Evolutionary conservation across 805 yeast genomes (phyloP), one percentile per base, ranked within the genome.

Genomic region (Priceomyces medius): DNA sequence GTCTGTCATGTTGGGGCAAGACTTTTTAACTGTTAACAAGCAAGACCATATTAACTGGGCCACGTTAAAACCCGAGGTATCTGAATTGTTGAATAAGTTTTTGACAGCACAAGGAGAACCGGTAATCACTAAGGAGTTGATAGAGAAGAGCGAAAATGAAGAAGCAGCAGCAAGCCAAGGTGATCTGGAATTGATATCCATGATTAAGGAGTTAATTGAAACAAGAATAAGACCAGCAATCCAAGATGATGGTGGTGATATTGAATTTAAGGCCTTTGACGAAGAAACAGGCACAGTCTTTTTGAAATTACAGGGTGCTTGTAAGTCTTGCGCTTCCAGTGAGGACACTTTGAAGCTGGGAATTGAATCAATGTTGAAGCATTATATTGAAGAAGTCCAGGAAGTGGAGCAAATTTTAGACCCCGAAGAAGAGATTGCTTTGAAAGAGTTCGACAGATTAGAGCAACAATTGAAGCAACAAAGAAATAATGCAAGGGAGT

Each of bases 341-440:
- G 88, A 88, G 48, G 93, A 89, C 49, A 93, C 99, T 1, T 73
- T 93, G 58, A 91, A 90, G 65, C 81, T 89, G 54, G 99, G 99
- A 23, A 93, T 93, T 45, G 97, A 93, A 63, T 80, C 90, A n/a
- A 93, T 93, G 99, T 73, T 93, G 58, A 88, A 80, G 71, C 97
- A 91, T 65, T 93, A 93, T 60, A 91, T 95, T 28, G 99, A 95
- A 58, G 99, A 93, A 58, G 97, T 93, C 23, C 77, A 79, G 41
- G 85, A 85, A 33, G 97, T 93, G 16, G 81, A 83, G 55, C 97
- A 89, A 62, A 81, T 88, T n/a, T 68, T 85, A 39, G 96, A 88
- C 49, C 76, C 76, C 8, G 76, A 71, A 48, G 91, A 85, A 37
- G 91, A 83, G 61, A 75, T 88, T 29, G 91, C 96, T 1, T 61